A percentile compares a stretch with the other conserved stretches of the same genome.
These are phyloP conservation scores for Castanea sativa DNA, from an alignment of 306 rosid species.

Conservation along the genomic window DNA sequence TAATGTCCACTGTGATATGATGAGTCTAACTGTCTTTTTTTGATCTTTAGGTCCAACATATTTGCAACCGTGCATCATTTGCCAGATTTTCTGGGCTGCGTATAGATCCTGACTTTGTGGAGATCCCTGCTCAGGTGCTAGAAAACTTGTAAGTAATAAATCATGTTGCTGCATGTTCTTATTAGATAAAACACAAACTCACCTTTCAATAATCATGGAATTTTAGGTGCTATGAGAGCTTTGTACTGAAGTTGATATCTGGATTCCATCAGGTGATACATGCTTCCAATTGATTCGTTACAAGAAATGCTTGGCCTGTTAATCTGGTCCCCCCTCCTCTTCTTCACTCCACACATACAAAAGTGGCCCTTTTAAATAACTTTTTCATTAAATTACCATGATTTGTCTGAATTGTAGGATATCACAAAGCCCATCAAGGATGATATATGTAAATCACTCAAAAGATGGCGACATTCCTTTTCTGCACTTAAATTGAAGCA, in stretches of 20 bases:
- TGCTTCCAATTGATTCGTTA: not conserved
- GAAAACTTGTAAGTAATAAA: conserved; percentile 67
- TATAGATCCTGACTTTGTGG: conserved; percentile 92
- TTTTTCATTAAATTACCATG: not conserved
- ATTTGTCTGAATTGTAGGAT: conserved; percentile 51
- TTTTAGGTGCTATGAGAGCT: conserved; percentile 80
- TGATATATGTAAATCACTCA: conserved; percentile 70
- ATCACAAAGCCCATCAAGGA: conserved; percentile 84
- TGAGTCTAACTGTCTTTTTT: conserved; percentile 9
- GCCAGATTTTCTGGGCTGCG: conserved; percentile 85
- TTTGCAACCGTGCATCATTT: conserved; percentile 87
- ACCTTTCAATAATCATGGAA: conserved; percentile 21
- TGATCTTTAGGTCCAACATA: conserved; percentile 78
- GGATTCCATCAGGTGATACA: conserved; percentile 80
- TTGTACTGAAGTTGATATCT: conserved; percentile 80
- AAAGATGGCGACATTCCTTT: conserved; percentile 81
- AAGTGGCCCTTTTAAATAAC: not conserved
- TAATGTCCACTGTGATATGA: conserved; percentile 4
- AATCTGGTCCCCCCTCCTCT: not conserved
- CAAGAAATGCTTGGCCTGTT: conserved; percentile 2
- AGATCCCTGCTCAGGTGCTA: conserved; percentile 82
- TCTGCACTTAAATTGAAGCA: conserved; percentile 94
- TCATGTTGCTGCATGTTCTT: conserved; percentile 21
- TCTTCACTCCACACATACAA: not conserved
- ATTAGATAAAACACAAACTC: conserved; percentile 15